Base-by-base conservation (phyloP, 2,329 filamentous ascomycete species). In the Tolypocladium nubicola region DNA sequence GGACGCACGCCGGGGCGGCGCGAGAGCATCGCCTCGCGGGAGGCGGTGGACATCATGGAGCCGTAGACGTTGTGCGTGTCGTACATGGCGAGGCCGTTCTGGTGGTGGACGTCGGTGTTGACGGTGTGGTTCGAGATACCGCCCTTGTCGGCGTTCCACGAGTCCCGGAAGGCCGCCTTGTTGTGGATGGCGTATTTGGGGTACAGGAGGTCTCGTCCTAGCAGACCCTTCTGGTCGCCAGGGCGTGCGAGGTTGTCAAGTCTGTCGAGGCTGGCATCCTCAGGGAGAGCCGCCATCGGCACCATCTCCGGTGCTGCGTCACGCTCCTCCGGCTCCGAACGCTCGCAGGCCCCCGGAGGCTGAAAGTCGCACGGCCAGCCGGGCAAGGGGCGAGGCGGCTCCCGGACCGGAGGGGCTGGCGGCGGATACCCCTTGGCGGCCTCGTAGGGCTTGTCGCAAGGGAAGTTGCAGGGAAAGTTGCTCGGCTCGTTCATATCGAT, bases 11-110 rank as follows among this genome's bases (percentile, higher is more conserved):
- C 77, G 0, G 87, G 83, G 59, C 83, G 82, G 21, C 89, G 76
- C 2, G 76, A 69, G 3, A 86, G 74, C 38, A 94, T 80, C 58
- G 84, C 88, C 52, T 86, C 74, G 67, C 90, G 90, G 0, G 90
- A 94, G 11, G 88, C 87, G 59, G 88, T 87, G 57, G 90, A 76
- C 62, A 92, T 88, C 68, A 87, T 84, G 64, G 88, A 80, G 0
- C 89, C 89, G 65, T 79, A 93, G 1, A 94, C 73, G 66, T 89
- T 94, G 76, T 96, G 90, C 33, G 89, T 83, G 67, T 95, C 89
- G 66, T 96, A 96, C 67, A 95, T 87, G 45, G 82, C 69, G 1
- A 83, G 76, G 4, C 88, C 89, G 63, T 89, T 87, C 52, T 81
- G 76, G 65, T 94, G 88, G 2, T 87, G 90, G 0, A 89, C 86